A percentile compares a stretch with the other conserved stretches of the same genome.
Evolutionary conservation across 2,329 filamentous ascomycete species (phyloP).

Genomic region (Phialemoniopsis sp.): DNA sequence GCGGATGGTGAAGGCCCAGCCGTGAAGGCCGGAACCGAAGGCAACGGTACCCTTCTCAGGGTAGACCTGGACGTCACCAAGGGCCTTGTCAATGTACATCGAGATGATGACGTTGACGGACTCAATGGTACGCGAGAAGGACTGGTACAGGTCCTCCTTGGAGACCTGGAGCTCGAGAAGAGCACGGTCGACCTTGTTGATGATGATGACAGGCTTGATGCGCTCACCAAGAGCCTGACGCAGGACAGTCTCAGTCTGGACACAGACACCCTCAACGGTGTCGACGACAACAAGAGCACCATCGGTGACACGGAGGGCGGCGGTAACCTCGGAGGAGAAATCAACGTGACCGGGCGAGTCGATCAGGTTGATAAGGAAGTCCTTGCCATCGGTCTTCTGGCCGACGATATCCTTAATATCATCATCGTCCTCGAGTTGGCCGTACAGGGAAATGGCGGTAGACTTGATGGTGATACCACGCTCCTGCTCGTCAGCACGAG

Average conservation of each 20-base stretch:
- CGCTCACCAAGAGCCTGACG: slow-evolving; percentile 99
- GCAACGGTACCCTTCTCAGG: slow-evolving; percentile 96
- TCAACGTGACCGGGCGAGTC: slow-evolving; percentile 99
- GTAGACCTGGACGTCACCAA: slow-evolving; percentile 98
- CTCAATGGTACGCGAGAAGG: slow-evolving; percentile 98
- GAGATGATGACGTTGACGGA: slow-evolving; percentile 99
- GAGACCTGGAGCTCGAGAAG: slow-evolving; percentile 97
- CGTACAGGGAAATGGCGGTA: slow-evolving; percentile 97
- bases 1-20: slow-evolving; percentile 98
- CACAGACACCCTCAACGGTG: slow-evolving; percentile 99
- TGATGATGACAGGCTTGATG: slow-evolving; percentile 99
- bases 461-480: slow-evolving; percentile 99
- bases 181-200: slow-evolving; percentile 99
- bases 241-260: slow-evolving; percentile 99
- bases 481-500: slow-evolving; percentile 95
- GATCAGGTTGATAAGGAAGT: slow-evolving; percentile 99
- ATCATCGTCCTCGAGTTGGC: slow-evolving; percentile 72
- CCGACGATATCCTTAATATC: slow-evolving; percentile 93
- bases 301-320: slow-evolving; percentile 98
- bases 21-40: slow-evolving; percentile 99
- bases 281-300: slow-evolving; percentile 99
- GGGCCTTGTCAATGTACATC: slow-evolving; percentile 94
- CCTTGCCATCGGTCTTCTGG: slow-evolving; percentile 82
- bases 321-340: slow-evolving; percentile 99
- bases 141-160: slow-evolving; percentile 99